A percentile compares a stretch with the other conserved stretches of the same genome.
These are phyloP conservation scores for Lenzites betulinus DNA, from an alignment of 768 basidiomycete species.

Conservation along the genomic window DNA sequence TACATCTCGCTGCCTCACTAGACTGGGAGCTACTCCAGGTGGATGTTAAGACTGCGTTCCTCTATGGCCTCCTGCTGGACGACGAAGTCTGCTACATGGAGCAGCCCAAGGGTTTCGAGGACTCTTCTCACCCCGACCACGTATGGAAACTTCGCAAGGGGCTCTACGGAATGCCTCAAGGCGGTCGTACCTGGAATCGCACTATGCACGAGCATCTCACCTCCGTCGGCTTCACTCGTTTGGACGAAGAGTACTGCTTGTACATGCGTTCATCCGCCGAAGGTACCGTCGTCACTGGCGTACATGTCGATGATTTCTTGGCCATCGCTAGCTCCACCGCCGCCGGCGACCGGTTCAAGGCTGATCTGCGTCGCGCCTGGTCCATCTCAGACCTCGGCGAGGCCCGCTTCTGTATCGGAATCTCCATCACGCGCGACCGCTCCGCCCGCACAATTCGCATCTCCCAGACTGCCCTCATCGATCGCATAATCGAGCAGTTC, in stretches of 20 bases:
- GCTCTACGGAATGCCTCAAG: constrained; percentile 27
- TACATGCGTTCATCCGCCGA: constrained; percentile 5
- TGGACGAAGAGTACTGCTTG: constrained; percentile 20
- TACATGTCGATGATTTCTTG: constrained; percentile 28
- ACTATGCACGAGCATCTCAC: constrained; percentile 3
- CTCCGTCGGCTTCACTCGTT: constrained; percentile 19
- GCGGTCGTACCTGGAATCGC: constrained; percentile 20
- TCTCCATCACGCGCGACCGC: constrained; percentile 36
- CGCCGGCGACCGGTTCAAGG: constrained; percentile 31
- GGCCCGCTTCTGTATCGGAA: constrained; percentile 37
- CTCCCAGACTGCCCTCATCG: constrained; percentile 24
- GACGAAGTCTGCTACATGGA: constrained; percentile 40
- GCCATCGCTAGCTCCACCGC: constrained; percentile 25
- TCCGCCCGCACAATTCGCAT: constrained; percentile 18
- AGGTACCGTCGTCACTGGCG: constrained; percentile 19
- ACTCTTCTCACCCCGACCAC: background rate
- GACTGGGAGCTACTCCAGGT: constrained; percentile 43
- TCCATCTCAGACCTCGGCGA: constrained; percentile 39
- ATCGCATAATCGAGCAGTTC: constrained; percentile 19
- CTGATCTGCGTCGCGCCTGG: constrained; percentile 32
- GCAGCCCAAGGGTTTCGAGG: constrained; percentile 31
- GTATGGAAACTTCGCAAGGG: constrained; percentile 19
- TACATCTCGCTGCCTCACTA: constrained; percentile 36
- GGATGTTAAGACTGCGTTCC: constrained; percentile 44
- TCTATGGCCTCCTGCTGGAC: constrained; percentile 33